Evolutionary conservation across 1,284 basidiomycete genomes (phyloP), one percentile per base, ranked within the genome.

Genomic region (Ceratobasidium papillatum): DNA sequence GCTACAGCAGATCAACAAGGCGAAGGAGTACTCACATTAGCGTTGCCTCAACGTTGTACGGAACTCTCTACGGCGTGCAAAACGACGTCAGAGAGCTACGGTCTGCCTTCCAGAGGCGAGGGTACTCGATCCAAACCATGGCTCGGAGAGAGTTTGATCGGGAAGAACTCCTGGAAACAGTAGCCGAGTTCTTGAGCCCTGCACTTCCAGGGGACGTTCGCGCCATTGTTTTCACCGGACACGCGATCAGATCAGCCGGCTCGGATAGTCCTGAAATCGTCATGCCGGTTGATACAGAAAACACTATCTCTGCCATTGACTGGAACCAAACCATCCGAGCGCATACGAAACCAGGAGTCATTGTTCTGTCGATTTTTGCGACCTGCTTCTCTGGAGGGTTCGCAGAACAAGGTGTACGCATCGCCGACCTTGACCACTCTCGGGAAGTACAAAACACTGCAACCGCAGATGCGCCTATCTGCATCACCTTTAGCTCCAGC

Each of bases 141-240:
- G n/a, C 43, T 3, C 19, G n/a, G 4, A 17, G 27, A 7, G 52
- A 17, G 11, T 59, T 49, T 25, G 14, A 27, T 14, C 34, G 52
- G 5, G n/a, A 47, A 4, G 54, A 34, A 14, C 54, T 71, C 1
- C 19, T 71, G n/a, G 30, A 47, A 5, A 27, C 17, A 14, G 30
- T 71, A 1, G 45, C 38, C n/a, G 54, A 56, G 5, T 71, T 71
- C 17, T 22, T 71, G 41, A 38, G 12, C 22, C n/a, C 52, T 14
- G 68, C 68, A 43, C 14, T 45, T 7, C 36, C 27, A 59, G 69
- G 69, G 1, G 69, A 62, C 25, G 45, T 72, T n/a, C 56, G 58
- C 2, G 69, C 58, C 11, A 61, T 72, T 30, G 25, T 72, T 1
- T 72, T 72, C 32, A 61, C 56, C 3, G 69, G 69, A n/a, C 69